Evolutionary conservation across 1,284 basidiomycete species (phyloP).

Genomic region (Irpex lacteus): DNA sequence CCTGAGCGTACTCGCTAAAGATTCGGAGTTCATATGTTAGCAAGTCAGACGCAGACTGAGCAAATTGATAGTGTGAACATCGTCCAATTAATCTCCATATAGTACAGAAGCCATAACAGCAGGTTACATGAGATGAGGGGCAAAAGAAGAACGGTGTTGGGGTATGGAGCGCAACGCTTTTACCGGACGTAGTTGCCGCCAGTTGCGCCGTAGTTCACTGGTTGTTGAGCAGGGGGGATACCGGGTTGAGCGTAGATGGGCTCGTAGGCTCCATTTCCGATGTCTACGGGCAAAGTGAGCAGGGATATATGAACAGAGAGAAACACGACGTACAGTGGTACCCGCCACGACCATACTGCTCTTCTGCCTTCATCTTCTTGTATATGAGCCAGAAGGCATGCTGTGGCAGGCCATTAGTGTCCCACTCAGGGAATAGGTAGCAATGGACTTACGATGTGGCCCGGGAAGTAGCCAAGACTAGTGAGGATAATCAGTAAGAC

Average conservation of each 20-base stretch:
- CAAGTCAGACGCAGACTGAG: too few relatives aligned
- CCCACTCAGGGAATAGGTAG: background rate
- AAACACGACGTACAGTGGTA: constrained; percentile 39
- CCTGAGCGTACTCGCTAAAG: too few relatives aligned
- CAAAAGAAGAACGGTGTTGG: too few relatives aligned
- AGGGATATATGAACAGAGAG: background rate
- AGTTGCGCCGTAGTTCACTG: constrained; percentile 41
- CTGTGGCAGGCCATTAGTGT: constrained; percentile 21
- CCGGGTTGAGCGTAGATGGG: constrained; percentile 34
- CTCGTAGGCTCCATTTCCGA: constrained; percentile 54
- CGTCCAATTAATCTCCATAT: too few relatives aligned
- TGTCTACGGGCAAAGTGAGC: constrained; percentile 34
- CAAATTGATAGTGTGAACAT: too few relatives aligned
- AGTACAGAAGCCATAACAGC: too few relatives aligned
- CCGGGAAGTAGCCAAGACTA: constrained; percentile 76
- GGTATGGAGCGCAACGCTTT: background rate
- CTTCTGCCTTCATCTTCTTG: constrained; percentile 61
- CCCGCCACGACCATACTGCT: constrained; percentile 51
- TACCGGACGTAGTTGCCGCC: constrained; percentile 26
- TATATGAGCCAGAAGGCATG: constrained; percentile 53
- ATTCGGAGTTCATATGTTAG: too few relatives aligned
- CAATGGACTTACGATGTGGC: constrained; percentile 50
- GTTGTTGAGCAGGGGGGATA: constrained; percentile 26
- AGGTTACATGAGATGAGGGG: too few relatives aligned
- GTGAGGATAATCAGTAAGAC: background rate